phyloP scores from a whole-genome alignment of 805 yeast species.

The Yarrowia sp. region DNA sequence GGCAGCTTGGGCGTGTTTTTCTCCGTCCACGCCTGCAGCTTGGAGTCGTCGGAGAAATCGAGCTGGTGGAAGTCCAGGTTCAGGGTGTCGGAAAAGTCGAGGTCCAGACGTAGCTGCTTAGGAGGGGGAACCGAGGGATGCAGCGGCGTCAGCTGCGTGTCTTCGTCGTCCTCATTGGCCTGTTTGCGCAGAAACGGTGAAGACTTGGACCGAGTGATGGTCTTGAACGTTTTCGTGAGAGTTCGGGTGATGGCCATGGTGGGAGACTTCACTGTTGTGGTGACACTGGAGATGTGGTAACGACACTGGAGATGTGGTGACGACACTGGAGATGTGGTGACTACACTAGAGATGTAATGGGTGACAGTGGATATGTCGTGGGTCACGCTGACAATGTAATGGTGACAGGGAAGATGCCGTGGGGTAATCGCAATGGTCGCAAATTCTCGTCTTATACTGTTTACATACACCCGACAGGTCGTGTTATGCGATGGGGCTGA shows the following conservation, averaged over 20 bases:
- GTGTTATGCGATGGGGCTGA: conserved; percentile 17
- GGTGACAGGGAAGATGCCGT: too few species aligned
- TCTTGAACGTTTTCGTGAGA: conserved; percentile 25
- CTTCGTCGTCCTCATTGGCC: conserved; percentile 5
- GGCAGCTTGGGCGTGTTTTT: conserved; percentile 3
- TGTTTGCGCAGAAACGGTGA: conserved; percentile 33
- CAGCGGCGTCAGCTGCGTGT: not conserved
- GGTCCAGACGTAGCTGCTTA: conserved; percentile 3
- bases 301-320: too few species aligned
- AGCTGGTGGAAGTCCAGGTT: conserved; percentile 34
- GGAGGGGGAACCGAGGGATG: conserved; percentile 21
- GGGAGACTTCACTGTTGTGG: too few species aligned
- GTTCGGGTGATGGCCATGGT: conserved; percentile 20
- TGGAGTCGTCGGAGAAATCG: conserved; percentile 32
- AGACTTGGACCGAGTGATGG: conserved; percentile 26
- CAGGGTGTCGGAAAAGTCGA: conserved; percentile 27
- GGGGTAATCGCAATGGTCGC: not conserved
- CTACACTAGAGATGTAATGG: too few species aligned
- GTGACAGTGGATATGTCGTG: not conserved
- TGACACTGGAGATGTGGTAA: not conserved
- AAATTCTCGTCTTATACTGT: not conserved
- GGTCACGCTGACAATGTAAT: too few species aligned
- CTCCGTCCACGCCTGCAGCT: conserved; percentile 22
- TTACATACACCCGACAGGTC: not conserved
- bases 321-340: not conserved